These are phyloP conservation scores for Alternaria rosae DNA, from an alignment of 2,329 filamentous ascomycete species.

Conservation along the genomic window DNA sequence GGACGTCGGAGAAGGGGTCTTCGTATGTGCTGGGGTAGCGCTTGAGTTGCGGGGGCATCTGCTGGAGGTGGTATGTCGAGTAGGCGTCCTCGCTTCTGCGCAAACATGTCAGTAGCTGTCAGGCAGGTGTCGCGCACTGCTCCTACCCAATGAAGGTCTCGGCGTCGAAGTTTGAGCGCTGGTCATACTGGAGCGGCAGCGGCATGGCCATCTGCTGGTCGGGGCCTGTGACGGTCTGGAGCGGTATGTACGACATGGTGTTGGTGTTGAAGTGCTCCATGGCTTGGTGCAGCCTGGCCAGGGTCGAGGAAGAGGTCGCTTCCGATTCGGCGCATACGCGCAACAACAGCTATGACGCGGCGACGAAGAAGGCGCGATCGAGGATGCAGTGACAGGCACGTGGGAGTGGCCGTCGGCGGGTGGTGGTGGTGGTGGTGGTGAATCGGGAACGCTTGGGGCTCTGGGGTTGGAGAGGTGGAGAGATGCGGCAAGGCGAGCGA, in stretches of 20 bases:
- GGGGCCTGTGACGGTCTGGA: conserved; percentile 59
- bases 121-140: neutral
- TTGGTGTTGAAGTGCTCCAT: conserved; percentile 67
- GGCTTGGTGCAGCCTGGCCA: conserved; percentile 35
- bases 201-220: conserved; percentile 50
- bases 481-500: conserved; percentile 10
- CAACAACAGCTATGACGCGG: conserved; percentile 19
- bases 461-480: conserved; percentile 21
- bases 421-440: neutral
- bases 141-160: conserved; percentile 67
- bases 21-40: conserved; percentile 60
- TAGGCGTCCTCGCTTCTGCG: conserved; percentile 62
- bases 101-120: conserved; percentile 37
- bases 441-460: conserved; percentile 9
- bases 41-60: conserved; percentile 53
- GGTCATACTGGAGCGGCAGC: conserved; percentile 61
- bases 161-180: conserved; percentile 66
- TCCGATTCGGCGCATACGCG: conserved; percentile 40
- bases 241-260: conserved; percentile 68
- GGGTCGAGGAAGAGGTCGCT: conserved; percentile 21
- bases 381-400: conserved; percentile 1
- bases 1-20: conserved; percentile 60
- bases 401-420: conserved; percentile 17
- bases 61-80: conserved; percentile 51
- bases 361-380: conserved; percentile 8